Evolutionary conservation across 2,329 filamentous ascomycete species (phyloP), one percentile per base, ranked within the genome.

Genomic region (Xylaria sp.): DNA sequence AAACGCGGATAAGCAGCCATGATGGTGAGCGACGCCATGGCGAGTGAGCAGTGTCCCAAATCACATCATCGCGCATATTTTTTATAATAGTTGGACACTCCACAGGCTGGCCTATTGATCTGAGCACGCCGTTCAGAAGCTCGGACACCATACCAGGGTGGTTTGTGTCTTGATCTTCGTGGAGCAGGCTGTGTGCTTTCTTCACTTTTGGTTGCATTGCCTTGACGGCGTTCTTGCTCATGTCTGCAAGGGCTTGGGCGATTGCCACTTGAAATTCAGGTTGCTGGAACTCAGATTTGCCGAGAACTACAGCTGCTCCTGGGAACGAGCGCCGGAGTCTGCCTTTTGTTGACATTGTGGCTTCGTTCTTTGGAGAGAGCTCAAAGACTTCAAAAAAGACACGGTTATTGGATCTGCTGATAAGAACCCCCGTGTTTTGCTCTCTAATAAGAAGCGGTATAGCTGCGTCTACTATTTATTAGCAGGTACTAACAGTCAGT

Each of bases 1-100:
- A 74, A 0, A 87, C 85, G 1, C 87, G 83, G 2, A 89, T 58
- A 0, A 89, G 75, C 0, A 89, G 77, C 86, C 86, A 90, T 0
- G 84, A 66, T 0, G 87, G 78, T 13, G 86, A 73, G 42, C 73
- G 67, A 53, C 57, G 72, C 70, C 71, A 74, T 10, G 88, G 51
- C 83, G 75, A 1, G 61, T 45, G 0, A 67, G 66, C 13, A 63
- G 62, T 47, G 3, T 72, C 53, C 77, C 77, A 86, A 11, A 85
- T 64, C 0, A 87, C 80, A 10, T 87, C 84, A 56, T 87, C 85
- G 7, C 84, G 81, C 1, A 81, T 84, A 31, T 82, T 77, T 66
- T 88, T 87, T 38, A 66, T 71, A 31, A 87, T 80, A 2, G 76
- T 73, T 0, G 57, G 29, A 2, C 71, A 72, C 1, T 76, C 50